phyloP scores from a whole-genome alignment of 2,329 filamentous ascomycete species.

The Hypoxylon rubiginosum region DNA sequence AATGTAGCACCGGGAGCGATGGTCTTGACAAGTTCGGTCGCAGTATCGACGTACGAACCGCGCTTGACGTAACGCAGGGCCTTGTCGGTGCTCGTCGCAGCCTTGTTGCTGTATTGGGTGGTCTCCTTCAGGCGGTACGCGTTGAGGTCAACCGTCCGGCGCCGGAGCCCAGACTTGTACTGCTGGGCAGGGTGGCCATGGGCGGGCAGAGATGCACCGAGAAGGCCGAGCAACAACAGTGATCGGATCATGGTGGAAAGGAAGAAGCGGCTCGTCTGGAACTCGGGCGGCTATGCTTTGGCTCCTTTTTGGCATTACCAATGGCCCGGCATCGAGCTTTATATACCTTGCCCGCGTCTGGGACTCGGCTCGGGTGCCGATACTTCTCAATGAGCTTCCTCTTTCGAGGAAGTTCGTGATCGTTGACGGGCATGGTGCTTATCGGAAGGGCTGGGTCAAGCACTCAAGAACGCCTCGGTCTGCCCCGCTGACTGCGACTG shows the following conservation, averaged over 20 bases:
- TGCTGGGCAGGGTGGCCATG: conserved; percentile 47
- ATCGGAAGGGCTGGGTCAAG: conserved; percentile 32
- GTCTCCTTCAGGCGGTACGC: conserved; percentile 50
- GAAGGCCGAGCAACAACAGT: conserved; percentile 51
- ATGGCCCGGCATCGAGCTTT: conserved; percentile 31
- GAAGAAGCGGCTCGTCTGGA: conserved; percentile 27
- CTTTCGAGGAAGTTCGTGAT: conserved; percentile 47
- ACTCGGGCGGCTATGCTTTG: conserved; percentile 21
- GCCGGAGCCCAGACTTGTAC: conserved; percentile 47
- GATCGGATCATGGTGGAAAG: conserved; percentile 49
- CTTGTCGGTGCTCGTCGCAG: conserved; percentile 42
- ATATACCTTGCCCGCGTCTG: conserved; percentile 40
- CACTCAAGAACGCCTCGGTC: conserved; percentile 15
- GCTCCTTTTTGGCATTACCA: conserved; percentile 35
- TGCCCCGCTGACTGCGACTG: conserved; percentile 32
- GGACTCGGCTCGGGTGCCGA: conserved; percentile 2
- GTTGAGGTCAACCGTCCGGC: conserved; percentile 53
- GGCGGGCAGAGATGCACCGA: conserved; percentile 51
- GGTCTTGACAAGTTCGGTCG: conserved; percentile 60
- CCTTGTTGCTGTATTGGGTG: conserved; percentile 51
- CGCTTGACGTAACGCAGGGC: conserved; percentile 49
- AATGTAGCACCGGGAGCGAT: conserved; percentile 58
- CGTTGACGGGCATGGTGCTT: conserved; percentile 37
- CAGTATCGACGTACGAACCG: conserved; percentile 59
- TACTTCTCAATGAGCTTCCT: conserved; percentile 47